Conservation (phyloP, 495 filamentous ascomycete genomes). For the Cryomyces antarcticus region DNA sequence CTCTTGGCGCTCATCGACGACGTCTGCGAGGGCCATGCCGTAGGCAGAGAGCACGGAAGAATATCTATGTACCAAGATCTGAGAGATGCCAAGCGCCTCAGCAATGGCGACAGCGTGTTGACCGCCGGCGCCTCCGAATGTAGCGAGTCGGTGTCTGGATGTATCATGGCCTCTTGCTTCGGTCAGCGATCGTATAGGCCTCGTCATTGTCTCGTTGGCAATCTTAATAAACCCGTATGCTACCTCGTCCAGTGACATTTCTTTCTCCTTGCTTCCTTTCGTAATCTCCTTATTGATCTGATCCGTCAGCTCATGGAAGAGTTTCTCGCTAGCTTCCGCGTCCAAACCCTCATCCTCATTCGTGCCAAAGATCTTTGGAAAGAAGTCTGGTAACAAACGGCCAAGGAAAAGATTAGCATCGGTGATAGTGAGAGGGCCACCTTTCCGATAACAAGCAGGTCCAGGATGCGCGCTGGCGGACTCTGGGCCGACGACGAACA, state of each 20-base stretch:
- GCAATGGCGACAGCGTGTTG: slow-evolving; percentile 96
- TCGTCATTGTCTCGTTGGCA: slow-evolving; percentile 88
- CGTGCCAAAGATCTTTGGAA: slow-evolving; percentile 90
- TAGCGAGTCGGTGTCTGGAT: slow-evolving; percentile 70
- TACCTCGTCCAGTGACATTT: slow-evolving; percentile 71
- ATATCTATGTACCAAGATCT: slow-evolving; percentile 79
- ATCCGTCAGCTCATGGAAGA: slow-evolving; percentile 58
- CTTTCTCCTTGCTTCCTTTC: slow-evolving; percentile 31
- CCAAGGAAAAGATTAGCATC: slow-evolving; percentile 87
- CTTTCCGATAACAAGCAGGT: slow-evolving; percentile 88
- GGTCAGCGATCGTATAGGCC: slow-evolving; percentile 79
- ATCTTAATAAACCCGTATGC: slow-evolving; percentile 82
- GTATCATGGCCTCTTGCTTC: slow-evolving; percentile 90
- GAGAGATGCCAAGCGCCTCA: slow-evolving; percentile 63
- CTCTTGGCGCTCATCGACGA: slow-evolving; percentile 81
- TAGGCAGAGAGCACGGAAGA: slow-evolving; percentile 92
- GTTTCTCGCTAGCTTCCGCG: slow-evolving; percentile 48
- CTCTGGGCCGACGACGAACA: slow-evolving; percentile 94
- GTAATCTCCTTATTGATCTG: slow-evolving; percentile 49
- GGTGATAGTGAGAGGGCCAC: slow-evolving; percentile 78
- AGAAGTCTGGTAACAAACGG: slow-evolving; percentile 77
- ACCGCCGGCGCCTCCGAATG: slow-evolving; percentile 87
- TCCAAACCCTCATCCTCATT: slow-evolving; percentile 80
- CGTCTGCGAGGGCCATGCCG: slow-evolving; percentile 90
- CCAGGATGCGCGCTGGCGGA: slow-evolving; percentile 86